Base-by-base conservation (phyloP, 768 basidiomycete species). In the Pleurotus ostreatus region DNA sequence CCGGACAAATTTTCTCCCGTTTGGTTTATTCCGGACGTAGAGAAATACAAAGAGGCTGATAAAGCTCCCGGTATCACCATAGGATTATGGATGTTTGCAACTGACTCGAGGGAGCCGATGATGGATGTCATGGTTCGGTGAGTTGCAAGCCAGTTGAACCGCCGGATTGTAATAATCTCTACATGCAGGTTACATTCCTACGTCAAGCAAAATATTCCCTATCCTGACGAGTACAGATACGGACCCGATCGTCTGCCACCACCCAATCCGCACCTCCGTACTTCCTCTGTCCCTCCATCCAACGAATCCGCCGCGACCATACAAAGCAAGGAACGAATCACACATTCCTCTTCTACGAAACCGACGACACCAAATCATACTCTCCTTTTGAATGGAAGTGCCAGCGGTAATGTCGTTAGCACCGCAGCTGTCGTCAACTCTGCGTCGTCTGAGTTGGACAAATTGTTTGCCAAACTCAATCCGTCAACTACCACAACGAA, bases 31-130 rank as follows among this genome's bases (percentile, higher is more conserved):
- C 77, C 78, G 11, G 69, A 75, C 55, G 69, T 78, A 16, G 79
- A 80, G 43, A 66, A 72, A 34, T 60, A 78, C 30, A 68, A 73
- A 49, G 69, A 75, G 5, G 72, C 72, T 44, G 77, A 80, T 60
- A 86, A 86, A 63, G 87, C 85, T 15, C 73, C 68, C 20, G 71
- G 79, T 2, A 74, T 74, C 45, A 86, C 82, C 1, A 78, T 89
- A 57, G 88, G 88, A 13, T 70, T 92, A 8, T 93, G 90, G 91
- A 87, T 85, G 69, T 82, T 84, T 63, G 77, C 83, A 6, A 82
- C 82, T 5, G 84, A 85, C 46, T 79, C 83, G 16, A 78, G 88
- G 40, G 88, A 90, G 66, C 81, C 85, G 20, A 76, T 92, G 71
- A 79, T 81, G 49, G 82, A 88, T 56, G 86, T 89, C 46, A 80